A percentile compares a stretch with the other conserved stretches of the same genome.
phyloP scores from a whole-genome alignment of 768 basidiomycete species.

The Wakefieldia striispora region DNA sequence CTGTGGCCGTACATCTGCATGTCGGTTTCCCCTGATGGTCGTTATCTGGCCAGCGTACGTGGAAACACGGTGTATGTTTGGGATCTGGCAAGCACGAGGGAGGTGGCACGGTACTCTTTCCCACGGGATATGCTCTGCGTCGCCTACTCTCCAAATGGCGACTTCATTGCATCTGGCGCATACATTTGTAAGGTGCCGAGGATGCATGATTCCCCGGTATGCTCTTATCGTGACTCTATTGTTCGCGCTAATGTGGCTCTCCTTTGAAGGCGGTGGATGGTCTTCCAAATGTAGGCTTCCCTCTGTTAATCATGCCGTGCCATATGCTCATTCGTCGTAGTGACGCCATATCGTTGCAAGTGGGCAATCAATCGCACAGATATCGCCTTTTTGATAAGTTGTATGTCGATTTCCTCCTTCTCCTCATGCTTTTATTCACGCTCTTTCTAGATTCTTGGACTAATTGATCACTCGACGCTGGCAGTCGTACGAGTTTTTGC shows the following conservation, averaged over 20 bases:
- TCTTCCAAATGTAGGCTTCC: slow-evolving; percentile 7
- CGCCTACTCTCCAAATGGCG: slow-evolving; percentile 22
- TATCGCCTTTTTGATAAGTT: neutral
- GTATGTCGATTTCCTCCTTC: neutral
- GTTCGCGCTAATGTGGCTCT: neutral
- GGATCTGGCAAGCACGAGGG: slow-evolving; percentile 13
- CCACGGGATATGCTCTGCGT: slow-evolving; percentile 24
- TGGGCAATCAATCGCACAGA: neutral
- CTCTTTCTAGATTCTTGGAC: neutral
- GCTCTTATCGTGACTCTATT: neutral
- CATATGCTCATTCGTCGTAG: neutral
- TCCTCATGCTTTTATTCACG: neutral
- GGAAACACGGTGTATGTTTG: slow-evolving; percentile 17
- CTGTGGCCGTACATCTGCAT: slow-evolving; percentile 24
- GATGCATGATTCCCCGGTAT: slow-evolving; percentile 6
- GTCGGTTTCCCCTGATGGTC: slow-evolving; percentile 21
- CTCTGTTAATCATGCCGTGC: neutral
- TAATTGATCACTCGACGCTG: neutral
- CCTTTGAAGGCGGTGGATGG: slow-evolving; percentile 1
- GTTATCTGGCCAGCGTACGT: slow-evolving; percentile 18
- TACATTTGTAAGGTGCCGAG: slow-evolving; percentile 17
- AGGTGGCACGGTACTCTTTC: slow-evolving; percentile 20
- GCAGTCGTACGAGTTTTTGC: too few relatives aligned
- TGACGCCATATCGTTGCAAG: neutral
- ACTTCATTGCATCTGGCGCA: slow-evolving; percentile 14